Evolutionary conservation across 2,329 filamentous ascomycete genomes (phyloP).

Genomic region (Cercospora berteroae): DNA sequence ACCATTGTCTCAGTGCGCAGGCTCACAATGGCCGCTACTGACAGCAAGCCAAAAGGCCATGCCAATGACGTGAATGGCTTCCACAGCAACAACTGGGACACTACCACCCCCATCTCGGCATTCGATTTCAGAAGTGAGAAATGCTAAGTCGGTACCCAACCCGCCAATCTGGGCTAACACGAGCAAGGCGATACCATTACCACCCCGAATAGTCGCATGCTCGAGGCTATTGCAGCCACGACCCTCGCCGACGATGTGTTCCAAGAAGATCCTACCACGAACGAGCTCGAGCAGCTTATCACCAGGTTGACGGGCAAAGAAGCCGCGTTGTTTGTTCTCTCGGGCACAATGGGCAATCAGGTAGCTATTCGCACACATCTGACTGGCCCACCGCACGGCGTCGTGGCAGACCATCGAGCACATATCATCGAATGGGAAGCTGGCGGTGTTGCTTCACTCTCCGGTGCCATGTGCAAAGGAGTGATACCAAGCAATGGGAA

Average conservation of each 20-base stretch:
- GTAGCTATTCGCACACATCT: conserved; percentile 76
- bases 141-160: not conserved
- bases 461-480: conserved; percentile 66
- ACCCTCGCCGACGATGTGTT: conserved; percentile 83
- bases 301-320: conserved; percentile 73
- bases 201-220: conserved; percentile 76
- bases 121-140: conserved; percentile 54
- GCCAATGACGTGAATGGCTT: conserved; percentile 25
- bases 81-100: conserved; percentile 38
- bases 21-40: conserved; percentile 13
- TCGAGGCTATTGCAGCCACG: conserved; percentile 70
- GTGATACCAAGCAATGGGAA: conserved; percentile 68
- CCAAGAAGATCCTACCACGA: conserved; percentile 75
- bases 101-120: conserved; percentile 51
- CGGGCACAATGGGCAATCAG: conserved; percentile 91
- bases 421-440: conserved; percentile 74
- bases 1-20: not conserved
- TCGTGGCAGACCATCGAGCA: conserved; percentile 74
- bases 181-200: conserved; percentile 61
- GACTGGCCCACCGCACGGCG: conserved; percentile 72
- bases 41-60: conserved; percentile 17
- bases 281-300: conserved; percentile 69
- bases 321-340: conserved; percentile 75
- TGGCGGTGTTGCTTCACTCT: conserved; percentile 67
- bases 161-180: not conserved